Evolutionary conservation across 2,329 filamentous ascomycete genomes (phyloP), one percentile per base, ranked within the genome.

Genomic region (Alternaria panax): DNA sequence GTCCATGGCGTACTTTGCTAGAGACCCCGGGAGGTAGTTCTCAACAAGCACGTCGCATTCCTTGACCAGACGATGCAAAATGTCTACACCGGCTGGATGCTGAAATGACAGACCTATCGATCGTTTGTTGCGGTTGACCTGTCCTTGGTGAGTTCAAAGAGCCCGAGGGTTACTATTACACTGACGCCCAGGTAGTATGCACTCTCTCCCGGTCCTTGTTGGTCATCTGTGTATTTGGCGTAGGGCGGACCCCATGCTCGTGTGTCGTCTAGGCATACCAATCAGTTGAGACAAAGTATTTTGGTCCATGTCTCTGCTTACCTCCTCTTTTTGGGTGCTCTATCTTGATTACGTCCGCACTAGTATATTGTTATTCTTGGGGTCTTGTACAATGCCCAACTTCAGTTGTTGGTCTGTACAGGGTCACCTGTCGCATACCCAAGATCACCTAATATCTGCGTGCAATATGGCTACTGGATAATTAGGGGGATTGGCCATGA

Each of bases 111-210:
- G 84, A 0, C 88, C 95, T 2, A 99, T 79, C 0, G 94, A 98
- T 76, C 95, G 97, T 77, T 99, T 99, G 81, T 99, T 99, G 51
- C 95, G 91, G 75, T 98, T 98, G 16, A 92, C 92, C 92, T 96
- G 63, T 14, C 14, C 14, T 40, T 34, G 30, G 32, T 46, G 51
- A 62, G 43, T 28, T 34, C 3, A 6, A 16, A 16, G 1, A 41
- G 28, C 4, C 11, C 18, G 36, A 36, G 4, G 2, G 1, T 3
- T 14, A 27, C 0, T 12, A 8, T 18, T 9, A 14, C 3, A 70
- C 84, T 63, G 84, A 97, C 95, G 51, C 90, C 88, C 27, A 99
- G 83, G 72, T 96, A 99, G 76, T 99, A 99, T 9, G 95, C 95
- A 63, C 92, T 95, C 78, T 99, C 95, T 24, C 95, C 95, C 1